Conservation (phyloP, 495 filamentous ascomycete species). For the Pseudotulostoma volvatum region DNA sequence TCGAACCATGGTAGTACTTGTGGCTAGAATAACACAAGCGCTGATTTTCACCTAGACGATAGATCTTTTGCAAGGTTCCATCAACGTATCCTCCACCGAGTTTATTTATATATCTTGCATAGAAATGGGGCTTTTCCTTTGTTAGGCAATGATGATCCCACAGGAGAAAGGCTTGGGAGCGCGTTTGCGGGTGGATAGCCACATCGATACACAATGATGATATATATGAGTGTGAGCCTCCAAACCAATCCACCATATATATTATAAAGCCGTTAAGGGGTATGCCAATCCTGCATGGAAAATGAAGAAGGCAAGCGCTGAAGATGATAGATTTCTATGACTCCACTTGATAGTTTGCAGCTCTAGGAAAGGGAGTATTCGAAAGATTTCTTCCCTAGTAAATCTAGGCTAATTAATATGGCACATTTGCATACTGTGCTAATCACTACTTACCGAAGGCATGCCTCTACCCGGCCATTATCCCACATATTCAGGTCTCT, state of each 20-base stretch:
- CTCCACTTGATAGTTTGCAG: background rate
- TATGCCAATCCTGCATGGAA: background rate
- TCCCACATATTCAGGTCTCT: background rate
- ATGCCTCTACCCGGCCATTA: background rate
- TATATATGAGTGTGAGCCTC: background rate
- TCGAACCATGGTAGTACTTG: slow-evolving; percentile 2
- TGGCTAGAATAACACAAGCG: background rate
- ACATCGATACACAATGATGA: background rate
- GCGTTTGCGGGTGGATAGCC: background rate
- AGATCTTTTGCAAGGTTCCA: background rate
- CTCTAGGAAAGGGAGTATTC: background rate
- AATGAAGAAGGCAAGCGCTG: background rate
- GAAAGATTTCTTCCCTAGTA: background rate
- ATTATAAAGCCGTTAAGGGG: background rate
- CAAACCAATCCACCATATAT: background rate
- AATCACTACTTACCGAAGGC: background rate
- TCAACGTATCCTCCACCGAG: background rate
- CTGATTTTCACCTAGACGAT: background rate
- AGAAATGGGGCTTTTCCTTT: background rate
- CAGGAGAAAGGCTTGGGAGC: background rate
- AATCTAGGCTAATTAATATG: slow-evolving; percentile 28
- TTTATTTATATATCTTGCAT: background rate
- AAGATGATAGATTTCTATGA: no score
- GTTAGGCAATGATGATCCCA: background rate
- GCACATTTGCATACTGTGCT: slow-evolving; percentile 25